Conservation (phyloP, 306 rosid genomes). For the Psophocarpus tetragonolobus region DNA sequence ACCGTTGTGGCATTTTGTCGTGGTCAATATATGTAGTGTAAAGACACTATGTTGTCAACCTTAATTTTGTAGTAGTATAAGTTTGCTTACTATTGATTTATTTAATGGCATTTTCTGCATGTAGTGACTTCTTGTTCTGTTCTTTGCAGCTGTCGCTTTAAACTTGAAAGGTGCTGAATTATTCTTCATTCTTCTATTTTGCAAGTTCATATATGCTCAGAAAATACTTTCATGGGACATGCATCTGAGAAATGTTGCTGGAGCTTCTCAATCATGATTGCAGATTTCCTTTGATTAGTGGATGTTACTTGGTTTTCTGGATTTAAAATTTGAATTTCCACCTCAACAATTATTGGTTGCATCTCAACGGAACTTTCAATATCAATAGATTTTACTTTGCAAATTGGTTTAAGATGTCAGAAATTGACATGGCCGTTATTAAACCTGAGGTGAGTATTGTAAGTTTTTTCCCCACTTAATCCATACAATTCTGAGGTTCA, state of each 20-base stretch:
- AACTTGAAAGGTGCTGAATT: conserved; percentile 13
- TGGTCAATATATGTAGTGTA: not conserved
- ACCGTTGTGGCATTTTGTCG: not conserved
- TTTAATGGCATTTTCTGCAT: not conserved
- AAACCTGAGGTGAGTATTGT: conserved; percentile 74
- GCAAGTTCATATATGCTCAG: not conserved
- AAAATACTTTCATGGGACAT: conserved; percentile 20
- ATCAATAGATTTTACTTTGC: conserved; percentile 20
- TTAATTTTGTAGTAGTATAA: not conserved
- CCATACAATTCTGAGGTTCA: conserved; percentile 11
- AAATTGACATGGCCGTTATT: conserved; percentile 70
- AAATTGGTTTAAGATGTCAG: conserved; percentile 66
- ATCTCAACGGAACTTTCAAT: not conserved
- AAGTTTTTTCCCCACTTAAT: not conserved
- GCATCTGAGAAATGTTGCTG: conserved; percentile 26
- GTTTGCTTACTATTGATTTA: not conserved
- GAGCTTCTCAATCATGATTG: not conserved
- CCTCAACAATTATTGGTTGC: conserved; percentile 24
- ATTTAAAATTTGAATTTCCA: conserved; percentile 17
- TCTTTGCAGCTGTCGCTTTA: not conserved
- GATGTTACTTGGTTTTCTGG: conserved; percentile 23
- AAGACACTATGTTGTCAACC: not conserved
- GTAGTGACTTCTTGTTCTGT: conserved; percentile 26
- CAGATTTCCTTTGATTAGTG: not conserved
- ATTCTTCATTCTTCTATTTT: conserved; percentile 20